These are phyloP conservation scores for Lotus japonicus DNA, from an alignment of 306 rosid species.

Conservation along the genomic window DNA sequence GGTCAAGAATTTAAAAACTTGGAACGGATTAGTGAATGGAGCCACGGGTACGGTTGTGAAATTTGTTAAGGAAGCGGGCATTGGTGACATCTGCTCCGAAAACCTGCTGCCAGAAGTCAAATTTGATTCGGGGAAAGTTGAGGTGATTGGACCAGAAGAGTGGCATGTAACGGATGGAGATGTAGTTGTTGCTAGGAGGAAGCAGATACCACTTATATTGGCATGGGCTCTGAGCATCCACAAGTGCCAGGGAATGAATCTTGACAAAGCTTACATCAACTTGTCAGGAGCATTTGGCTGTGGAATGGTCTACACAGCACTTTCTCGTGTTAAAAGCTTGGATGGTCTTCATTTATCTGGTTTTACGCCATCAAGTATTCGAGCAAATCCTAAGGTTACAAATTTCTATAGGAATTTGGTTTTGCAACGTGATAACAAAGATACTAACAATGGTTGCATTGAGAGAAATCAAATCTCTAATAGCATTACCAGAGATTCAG, in stretches of 20 bases:
- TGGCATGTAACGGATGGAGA: conserved; percentile 38
- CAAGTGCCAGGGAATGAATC: conserved; percentile 62
- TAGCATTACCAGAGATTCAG: background rate
- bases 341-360: conserved; percentile 44
- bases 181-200: conserved; percentile 32
- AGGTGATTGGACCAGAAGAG: conserved; percentile 25
- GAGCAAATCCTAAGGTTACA: conserved; percentile 35
- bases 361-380: conserved; percentile 30
- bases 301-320: conserved; percentile 55
- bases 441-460: background rate
- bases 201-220: conserved; percentile 47
- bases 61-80: background rate
- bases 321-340: conserved; percentile 44
- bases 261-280: conserved; percentile 36
- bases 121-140: conserved; percentile 37
- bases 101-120: conserved; percentile 34
- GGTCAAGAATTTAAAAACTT: conserved; percentile 35
- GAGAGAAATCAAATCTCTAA: background rate
- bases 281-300: conserved; percentile 35
- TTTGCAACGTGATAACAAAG: background rate
- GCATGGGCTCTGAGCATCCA: conserved; percentile 61
- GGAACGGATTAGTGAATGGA: conserved; percentile 45
- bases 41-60: conserved; percentile 42
- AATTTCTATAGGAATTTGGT: conserved; percentile 28
- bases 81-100: conserved; percentile 15